Evolutionary conservation across 225 moss, liverwort and hornwort species (phyloP), one percentile per base, ranked within the genome.

Genomic region (Straminergon stramineum): DNA sequence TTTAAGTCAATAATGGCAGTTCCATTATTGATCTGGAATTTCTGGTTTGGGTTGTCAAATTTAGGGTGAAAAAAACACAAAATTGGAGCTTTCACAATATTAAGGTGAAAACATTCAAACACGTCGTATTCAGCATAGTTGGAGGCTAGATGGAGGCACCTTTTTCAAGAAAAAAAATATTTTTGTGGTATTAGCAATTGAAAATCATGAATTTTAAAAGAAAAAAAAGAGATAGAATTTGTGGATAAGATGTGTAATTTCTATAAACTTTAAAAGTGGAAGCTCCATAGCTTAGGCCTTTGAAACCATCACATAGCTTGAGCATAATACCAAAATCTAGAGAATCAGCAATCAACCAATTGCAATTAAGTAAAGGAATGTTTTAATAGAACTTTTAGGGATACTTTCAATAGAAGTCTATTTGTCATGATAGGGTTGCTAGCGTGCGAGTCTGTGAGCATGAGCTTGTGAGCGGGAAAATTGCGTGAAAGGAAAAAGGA

Each of bases 281-380:
- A 43, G 73, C 3, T 27, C 3, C 0, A 0, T 0, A n/a, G n/a
- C n/a, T n/a, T n/a, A 26, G 16, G 9, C 5, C 41, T 41, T 68
- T 9, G 15, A 71, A 71, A 71, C 1, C 0, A 0, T 26, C 5
- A 3, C 5, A 43, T 43, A 43, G 73, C 3, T 26, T 16, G 43
- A 9, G 15, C 4, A 22, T 22, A 9, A 26, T 43, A 15, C 15
- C 0, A 0, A 15, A 27, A 43, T 73, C 4, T 43, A 26, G 0
- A 71, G 1, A 15, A 71, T 41, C 11, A 71, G 26, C 8, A 15
- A 27, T 43, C 41, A 41, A 73, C 3, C 15, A 43, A 71, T 39
- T 0, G 0, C 24, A 70, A 71, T 15, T 27, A 43, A 15, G 15
- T 5, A 9, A 26, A 0, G 5, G 2, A 43, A 27, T 0, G 0